Base-by-base conservation (phyloP, 805 yeast genomes). In the Clavispora santaluciae region DNA sequence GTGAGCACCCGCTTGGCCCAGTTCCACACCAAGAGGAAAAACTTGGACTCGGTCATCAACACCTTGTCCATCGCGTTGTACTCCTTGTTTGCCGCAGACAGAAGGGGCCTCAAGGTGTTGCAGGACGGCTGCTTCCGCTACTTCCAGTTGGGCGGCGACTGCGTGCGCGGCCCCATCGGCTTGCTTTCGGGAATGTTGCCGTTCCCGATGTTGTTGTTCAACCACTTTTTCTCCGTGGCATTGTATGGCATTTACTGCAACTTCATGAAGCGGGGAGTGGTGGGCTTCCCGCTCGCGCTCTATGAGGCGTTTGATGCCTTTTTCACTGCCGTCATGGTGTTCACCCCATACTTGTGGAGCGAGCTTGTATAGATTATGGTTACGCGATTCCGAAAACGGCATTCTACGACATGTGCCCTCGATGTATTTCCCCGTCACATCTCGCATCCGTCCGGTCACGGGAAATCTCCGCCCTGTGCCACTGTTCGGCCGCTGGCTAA, bases 181-280 rank as follows among this genome's bases (percentile, higher is more conserved):
- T 77, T 93, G 55, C 73, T 93, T 39, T 75, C 90, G 42, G 99
- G 97, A 12, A 70, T 88, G 55, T 64, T 78, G 41, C 95, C 95
- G 36, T 73, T 72, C 50, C 96, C 97, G 11, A 68, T 76, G 58
- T 55, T 78, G 35, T 73, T 93, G 46, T 80, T 95, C 56, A 76
- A 81, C 61, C 96, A 91, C 54, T 93, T 93, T 65, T 87, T 87
- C 64, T 73, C 83, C 36, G 98, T 93, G 38, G 98, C 96, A 1
- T 76, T 91, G 53, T 90, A 85, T 60, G 76, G 91, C 6, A 80
- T 91, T 41, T 78, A 74, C 55, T 59, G 81, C 50, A 89, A 90
- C 64, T 78, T 84, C 50, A 56, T 56, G 22, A 78, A 73, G 20
- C 73, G 80, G 43, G 97, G 97, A 2, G 34, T 80, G 11, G 42